These are phyloP conservation scores for Sugiyamaella grinbergsii DNA, from an alignment of 1,139 yeast species.

Conservation along the genomic window DNA sequence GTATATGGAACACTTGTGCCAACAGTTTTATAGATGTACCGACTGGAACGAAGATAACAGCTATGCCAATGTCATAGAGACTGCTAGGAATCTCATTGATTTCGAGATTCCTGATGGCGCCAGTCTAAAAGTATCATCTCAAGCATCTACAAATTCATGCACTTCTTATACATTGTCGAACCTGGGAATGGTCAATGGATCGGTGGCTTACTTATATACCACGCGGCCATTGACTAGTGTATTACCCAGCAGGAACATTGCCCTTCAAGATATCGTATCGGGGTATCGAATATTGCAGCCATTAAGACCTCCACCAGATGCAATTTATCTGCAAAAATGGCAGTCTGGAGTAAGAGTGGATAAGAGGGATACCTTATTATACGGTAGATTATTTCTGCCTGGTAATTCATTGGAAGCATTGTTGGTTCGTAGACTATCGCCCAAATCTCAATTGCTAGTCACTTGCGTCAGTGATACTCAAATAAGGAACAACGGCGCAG, in stretches of 20 bases:
- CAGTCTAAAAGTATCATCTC: constrained; percentile 68
- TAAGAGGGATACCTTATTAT: constrained; percentile 49
- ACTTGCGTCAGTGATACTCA: constrained; percentile 77
- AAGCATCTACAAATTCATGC: constrained; percentile 69
- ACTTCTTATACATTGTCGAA: constrained; percentile 75
- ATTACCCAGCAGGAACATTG: constrained; percentile 54
- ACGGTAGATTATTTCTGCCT: constrained; percentile 89
- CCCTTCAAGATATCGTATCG: constrained; percentile 74
- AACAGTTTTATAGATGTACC: constrained; percentile 67
- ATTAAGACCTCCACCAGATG: constrained; percentile 31
- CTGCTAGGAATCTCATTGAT: constrained; percentile 69
- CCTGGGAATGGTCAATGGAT: constrained; percentile 71
- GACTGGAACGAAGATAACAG: constrained; percentile 79
- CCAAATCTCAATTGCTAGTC: constrained; percentile 63
- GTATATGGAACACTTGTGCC: constrained; percentile 82
- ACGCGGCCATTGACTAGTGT: constrained; percentile 58
- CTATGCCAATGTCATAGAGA: constrained; percentile 70
- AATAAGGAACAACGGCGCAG: constrained; percentile 54
- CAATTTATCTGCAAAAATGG: constrained; percentile 39
- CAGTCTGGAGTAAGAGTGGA: constrained; percentile 42
- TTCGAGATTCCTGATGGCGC: constrained; percentile 74
- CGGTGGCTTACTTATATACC: constrained; percentile 78
- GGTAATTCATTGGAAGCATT: constrained; percentile 87
- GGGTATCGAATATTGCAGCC: constrained; percentile 70
- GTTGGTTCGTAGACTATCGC: constrained; percentile 66